Percentiles rank a stretch among this genome's conserved stretches.
phyloP scores from a whole-genome alignment of 1,284 basidiomycete genomes.

The Leccinum subspadiceum region DNA sequence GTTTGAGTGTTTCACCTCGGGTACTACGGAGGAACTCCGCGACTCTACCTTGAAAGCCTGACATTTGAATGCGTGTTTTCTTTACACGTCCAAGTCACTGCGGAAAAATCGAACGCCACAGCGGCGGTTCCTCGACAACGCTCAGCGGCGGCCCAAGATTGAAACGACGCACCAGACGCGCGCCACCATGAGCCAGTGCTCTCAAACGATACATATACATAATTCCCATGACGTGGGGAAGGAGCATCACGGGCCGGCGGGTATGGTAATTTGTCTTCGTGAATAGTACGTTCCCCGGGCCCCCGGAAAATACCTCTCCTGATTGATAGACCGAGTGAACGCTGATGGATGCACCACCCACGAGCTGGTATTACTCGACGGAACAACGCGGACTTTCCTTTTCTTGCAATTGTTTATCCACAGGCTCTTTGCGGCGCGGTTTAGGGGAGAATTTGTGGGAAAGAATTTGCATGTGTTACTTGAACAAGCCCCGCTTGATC shows the following conservation, averaged over 20 bases:
- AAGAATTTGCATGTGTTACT: constrained; percentile 11
- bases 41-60: background rate
- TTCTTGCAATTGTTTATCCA: background rate
- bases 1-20: background rate
- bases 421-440: background rate
- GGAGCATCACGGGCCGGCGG: background rate
- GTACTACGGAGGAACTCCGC: background rate
- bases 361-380: constrained; percentile 10
- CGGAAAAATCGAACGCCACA: background rate
- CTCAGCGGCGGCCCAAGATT: background rate
- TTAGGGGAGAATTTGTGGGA: constrained; percentile 15
- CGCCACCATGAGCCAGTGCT: background rate
- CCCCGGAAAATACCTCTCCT: constrained; percentile 12
- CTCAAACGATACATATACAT: background rate
- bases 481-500: constrained; percentile 12
- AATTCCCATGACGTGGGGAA: background rate
- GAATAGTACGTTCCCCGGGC: constrained; percentile 18
- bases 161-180: background rate
- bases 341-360: background rate
- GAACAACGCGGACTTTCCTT: constrained; percentile 7
- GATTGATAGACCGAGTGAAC: background rate
- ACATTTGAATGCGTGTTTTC: background rate
- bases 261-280: constrained; percentile 20
- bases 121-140: background rate
- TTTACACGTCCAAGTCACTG: background rate